Conservation (phyloP, 495 filamentous ascomycete genomes). For the Gamarada debralockiae region DNA sequence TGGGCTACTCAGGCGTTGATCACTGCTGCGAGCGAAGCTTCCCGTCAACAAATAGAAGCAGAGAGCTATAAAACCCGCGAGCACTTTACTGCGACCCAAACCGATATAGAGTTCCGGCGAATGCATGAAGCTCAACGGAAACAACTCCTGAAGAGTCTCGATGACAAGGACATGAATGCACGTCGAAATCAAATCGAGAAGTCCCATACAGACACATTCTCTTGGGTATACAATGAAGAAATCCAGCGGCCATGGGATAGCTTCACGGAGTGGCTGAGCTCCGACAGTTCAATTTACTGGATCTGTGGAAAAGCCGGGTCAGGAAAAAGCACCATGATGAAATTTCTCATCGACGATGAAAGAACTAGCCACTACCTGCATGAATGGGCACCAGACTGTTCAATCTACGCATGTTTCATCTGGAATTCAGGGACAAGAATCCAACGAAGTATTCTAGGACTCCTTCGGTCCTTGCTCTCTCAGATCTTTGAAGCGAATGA, state of each 20-base stretch:
- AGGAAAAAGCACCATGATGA: background rate
- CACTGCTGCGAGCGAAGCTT: background rate
- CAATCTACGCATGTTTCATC: background rate
- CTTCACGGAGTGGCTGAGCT: background rate
- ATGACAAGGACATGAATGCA: background rate
- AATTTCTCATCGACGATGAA: background rate
- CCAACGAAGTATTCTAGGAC: slow-evolving; percentile 8
- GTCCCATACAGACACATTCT: background rate
- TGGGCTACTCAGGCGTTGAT: background rate
- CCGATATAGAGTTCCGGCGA: background rate
- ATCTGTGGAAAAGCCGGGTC: background rate
- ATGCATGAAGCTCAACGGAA: background rate
- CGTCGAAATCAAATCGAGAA: background rate
- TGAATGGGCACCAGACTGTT: background rate
- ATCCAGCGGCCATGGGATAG: background rate
- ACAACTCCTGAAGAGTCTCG: background rate
- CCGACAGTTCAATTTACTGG: background rate
- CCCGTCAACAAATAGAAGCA: background rate
- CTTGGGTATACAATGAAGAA: background rate
- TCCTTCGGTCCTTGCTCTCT: slow-evolving; percentile 24
- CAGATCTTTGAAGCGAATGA: slow-evolving; percentile 11
- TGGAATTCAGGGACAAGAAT: background rate
- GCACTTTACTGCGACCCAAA: background rate
- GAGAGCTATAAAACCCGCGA: slow-evolving; percentile 1
- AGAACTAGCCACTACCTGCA: slow-evolving; percentile 1